Evolutionary conservation across 495 filamentous ascomycete genomes (phyloP), one percentile per base, ranked within the genome.

Genomic region (Xylaria flabelliformis): DNA sequence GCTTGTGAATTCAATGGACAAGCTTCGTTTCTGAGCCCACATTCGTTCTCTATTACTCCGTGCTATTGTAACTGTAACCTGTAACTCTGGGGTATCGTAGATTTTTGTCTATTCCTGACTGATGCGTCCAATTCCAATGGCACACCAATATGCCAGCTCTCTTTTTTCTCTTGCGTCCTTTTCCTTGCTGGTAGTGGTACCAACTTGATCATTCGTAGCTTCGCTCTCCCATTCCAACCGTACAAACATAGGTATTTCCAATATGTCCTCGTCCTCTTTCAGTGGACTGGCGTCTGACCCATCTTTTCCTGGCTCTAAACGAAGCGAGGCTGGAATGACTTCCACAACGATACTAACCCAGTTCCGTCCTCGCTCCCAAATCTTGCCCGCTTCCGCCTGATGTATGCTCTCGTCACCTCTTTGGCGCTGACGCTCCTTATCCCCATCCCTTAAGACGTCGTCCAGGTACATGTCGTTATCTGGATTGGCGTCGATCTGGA

Each of bases 181-280:
- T 71, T 82, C 84, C 77, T 74, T 77, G 44, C 78, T 78, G 50
- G 76, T 79, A 8, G 74, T 77, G 29, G 75, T 73, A 55, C 75
- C 80, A 62, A 79, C 85, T 77, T 92, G 91, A 74, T 92, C 93
- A 56, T 90, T 88, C 64, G 88, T 89, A 6, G 87, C 85, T 73
- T 97, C 94, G 44, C 89, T 87, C 82, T 98, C 95, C 91, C 94
- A 99, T 81, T 97, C 94, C 73, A 97, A 85, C 55, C 93, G 87
- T 75, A 98, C 93, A 82, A 95, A 95, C 66, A 99, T 88, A 46
- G 96, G 95, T 74, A 98, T 95, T 85, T 99, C 96, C 44, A 98
- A 82, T n/a, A 97, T 86, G 77, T 97, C 93, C 74, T 96, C 94
- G 75, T 95, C 92, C 67, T 93, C 90, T 70, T 84, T 87, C 44